Evolutionary conservation across 2,329 filamentous ascomycete species (phyloP).

Genomic region (Hypomyces rosellus): DNA sequence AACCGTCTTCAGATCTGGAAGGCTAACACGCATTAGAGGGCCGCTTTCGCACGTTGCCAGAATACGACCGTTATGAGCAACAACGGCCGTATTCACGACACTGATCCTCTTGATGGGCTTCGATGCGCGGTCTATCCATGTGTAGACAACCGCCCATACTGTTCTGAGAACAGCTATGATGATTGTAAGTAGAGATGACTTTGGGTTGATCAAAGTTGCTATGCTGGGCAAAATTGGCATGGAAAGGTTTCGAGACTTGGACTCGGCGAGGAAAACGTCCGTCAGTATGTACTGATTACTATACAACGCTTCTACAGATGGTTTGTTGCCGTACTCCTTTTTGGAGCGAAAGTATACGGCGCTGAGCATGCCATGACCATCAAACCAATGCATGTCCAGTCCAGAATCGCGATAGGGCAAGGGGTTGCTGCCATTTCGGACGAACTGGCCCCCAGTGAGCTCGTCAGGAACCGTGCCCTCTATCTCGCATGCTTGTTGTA

Average conservation of each 20-base stretch:
- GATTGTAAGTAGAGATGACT: conserved; percentile 44
- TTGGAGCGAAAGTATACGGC: conserved; percentile 52
- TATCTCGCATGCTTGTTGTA: conserved; percentile 51
- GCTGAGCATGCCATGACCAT: conserved; percentile 68
- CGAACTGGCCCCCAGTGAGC: conserved; percentile 62
- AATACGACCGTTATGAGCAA: conserved; percentile 63
- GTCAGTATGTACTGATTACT: conserved; percentile 65
- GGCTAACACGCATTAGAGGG: conserved; percentile 57
- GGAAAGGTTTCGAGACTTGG: conserved; percentile 37
- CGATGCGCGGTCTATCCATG: conserved; percentile 31
- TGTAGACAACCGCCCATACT: conserved; percentile 51
- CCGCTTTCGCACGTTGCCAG: conserved; percentile 67
- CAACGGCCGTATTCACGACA: conserved; percentile 60
- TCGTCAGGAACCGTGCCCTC: conserved; percentile 57
- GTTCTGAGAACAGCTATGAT: conserved; percentile 49
- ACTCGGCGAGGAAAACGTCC: conserved; percentile 54
- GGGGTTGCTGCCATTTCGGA: conserved; percentile 66
- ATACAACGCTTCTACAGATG: conserved; percentile 45
- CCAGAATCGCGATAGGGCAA: conserved; percentile 53
- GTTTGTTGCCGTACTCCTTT: conserved; percentile 13
- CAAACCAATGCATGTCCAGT: conserved; percentile 66
- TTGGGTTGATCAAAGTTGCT: conserved; percentile 56
- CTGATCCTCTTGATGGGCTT: conserved; percentile 59
- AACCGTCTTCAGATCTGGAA: conserved; percentile 60
- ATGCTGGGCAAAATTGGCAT: conserved; percentile 60